Conservation (phyloP, 768 basidiomycete genomes). For the Hericium erinaceus region DNA sequence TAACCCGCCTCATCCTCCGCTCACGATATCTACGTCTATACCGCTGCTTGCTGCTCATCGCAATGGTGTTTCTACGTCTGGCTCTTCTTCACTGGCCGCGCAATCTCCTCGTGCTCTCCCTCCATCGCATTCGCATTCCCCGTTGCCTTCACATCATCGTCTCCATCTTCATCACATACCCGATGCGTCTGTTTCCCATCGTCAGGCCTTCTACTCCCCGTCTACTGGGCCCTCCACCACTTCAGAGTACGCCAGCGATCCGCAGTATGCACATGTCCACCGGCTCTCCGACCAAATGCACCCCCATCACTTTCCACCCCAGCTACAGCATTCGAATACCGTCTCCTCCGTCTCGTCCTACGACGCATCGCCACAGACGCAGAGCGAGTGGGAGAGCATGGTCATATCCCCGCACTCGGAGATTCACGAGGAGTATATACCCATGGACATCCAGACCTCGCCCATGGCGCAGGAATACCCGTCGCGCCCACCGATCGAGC, state of each 20-base stretch:
- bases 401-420: slow-evolving; percentile 47
- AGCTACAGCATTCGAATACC: slow-evolving; percentile 12
- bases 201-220: slow-evolving; percentile 10
- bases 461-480: slow-evolving; percentile 46
- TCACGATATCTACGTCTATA: slow-evolving; percentile 24
- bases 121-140: slow-evolving; percentile 4
- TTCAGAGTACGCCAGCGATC: slow-evolving; percentile 5
- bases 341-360: slow-evolving; percentile 10
- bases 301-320: slow-evolving; percentile 8
- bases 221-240: background rate
- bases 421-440: slow-evolving; percentile 29
- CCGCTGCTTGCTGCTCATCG: slow-evolving; percentile 14
- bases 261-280: slow-evolving; percentile 6
- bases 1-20: slow-evolving; percentile 6
- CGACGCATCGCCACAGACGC: slow-evolving; percentile 12
- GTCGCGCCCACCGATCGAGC: slow-evolving; percentile 30
- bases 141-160: background rate
- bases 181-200: slow-evolving; percentile 11
- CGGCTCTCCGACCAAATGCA: slow-evolving; percentile 2
- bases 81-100: slow-evolving; percentile 11
- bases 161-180: slow-evolving; percentile 2
- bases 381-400: slow-evolving; percentile 45
- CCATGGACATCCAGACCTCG: slow-evolving; percentile 43
- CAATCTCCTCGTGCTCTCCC: slow-evolving; percentile 12
- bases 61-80: slow-evolving; percentile 17